Evolutionary conservation across 2,329 filamentous ascomycete genomes (phyloP), one percentile per base, ranked within the genome.

Genomic region (Neofusicoccum umdonicola): DNA sequence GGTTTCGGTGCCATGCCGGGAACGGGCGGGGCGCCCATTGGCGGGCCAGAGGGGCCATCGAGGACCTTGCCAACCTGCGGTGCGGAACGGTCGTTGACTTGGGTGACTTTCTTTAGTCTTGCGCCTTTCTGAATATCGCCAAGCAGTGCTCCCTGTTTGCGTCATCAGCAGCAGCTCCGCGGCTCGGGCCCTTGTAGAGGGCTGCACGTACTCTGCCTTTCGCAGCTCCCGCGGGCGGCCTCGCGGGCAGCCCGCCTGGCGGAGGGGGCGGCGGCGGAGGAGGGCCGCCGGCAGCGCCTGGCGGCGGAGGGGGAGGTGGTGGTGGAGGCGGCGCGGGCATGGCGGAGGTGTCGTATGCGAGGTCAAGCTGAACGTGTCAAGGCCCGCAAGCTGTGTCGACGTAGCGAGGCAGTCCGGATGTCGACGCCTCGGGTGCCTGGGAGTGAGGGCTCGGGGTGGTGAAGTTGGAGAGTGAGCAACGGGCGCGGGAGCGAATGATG

Each of bases 61-160:
- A 83, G 82, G 58, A 82, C 72, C 63, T 85, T 87, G 66, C 78
- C 85, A 64, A 97, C 77, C 58, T 85, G 71, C 0, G 94, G 94
- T 7, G 92, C 92, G 22, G 93, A 97, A 77, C 94, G 89, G 77
- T 98, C 94, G 79, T 98, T 97, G 70, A 93, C 91, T 64, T 92
- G 89, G 37, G 92, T 74, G 63, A 82, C 84, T 78, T 97, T 97
- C 79, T 90, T 97, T 66, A 98, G 83, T 67, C 82, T 81, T 69
- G 81, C 84, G 68, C 94, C 95, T 77, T 96, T 96, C 69, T 83
- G 82, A 71, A 99, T 99, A 77, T 98, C 94, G 73, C 87, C 85
- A 50, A 98, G 86, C 41, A 99, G 84, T 63, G 94, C 93, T 71
- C 90, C 90, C 94, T 98, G 71, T 50, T 15, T 13, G 27, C 66